Evolutionary conservation across 2,329 filamentous ascomycete species (phyloP).

Genomic region (Dryadomyces sulphureus): DNA sequence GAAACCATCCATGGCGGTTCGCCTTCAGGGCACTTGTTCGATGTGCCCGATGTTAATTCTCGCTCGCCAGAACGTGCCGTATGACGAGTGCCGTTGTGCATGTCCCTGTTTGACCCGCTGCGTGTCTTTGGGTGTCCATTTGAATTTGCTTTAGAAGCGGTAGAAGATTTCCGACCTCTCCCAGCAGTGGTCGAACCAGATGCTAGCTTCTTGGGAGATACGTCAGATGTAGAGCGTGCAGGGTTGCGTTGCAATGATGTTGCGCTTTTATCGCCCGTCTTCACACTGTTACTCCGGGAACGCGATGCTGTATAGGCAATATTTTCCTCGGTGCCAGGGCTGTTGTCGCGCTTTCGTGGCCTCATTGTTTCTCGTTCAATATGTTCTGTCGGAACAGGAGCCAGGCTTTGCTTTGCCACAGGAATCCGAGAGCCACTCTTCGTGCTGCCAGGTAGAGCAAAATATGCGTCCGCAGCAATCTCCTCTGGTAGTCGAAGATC

Average conservation of each 20-base stretch:
- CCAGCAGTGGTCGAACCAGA: too few relatives aligned
- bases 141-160: slow-evolving; percentile 20
- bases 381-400: slow-evolving; percentile 56
- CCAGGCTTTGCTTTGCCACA: slow-evolving; percentile 63
- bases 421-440: slow-evolving; percentile 72
- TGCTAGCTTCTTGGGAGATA: slow-evolving; percentile 37
- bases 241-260: not conserved
- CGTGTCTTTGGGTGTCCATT: slow-evolving; percentile 47
- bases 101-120: slow-evolving; percentile 35
- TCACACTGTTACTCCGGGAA: slow-evolving; percentile 54
- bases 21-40: slow-evolving; percentile 65
- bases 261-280: not conserved
- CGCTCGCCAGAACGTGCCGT: slow-evolving; percentile 48
- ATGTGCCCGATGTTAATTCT: slow-evolving; percentile 24
- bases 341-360: slow-evolving; percentile 43
- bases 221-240: slow-evolving; percentile 28
- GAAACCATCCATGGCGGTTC: slow-evolving; percentile 91
- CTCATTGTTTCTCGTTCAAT: slow-evolving; percentile 61
- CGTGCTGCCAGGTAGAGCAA: slow-evolving; percentile 32
- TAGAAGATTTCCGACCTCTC: slow-evolving; percentile 33
- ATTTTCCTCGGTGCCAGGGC: slow-evolving; percentile 36
- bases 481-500: slow-evolving; percentile 68
- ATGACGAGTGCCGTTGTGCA: slow-evolving; percentile 33
- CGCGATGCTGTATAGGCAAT: slow-evolving; percentile 47
- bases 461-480: slow-evolving; percentile 49